Base-by-base conservation (phyloP, 768 basidiomycete genomes). In the Boletus edulis region DNA sequence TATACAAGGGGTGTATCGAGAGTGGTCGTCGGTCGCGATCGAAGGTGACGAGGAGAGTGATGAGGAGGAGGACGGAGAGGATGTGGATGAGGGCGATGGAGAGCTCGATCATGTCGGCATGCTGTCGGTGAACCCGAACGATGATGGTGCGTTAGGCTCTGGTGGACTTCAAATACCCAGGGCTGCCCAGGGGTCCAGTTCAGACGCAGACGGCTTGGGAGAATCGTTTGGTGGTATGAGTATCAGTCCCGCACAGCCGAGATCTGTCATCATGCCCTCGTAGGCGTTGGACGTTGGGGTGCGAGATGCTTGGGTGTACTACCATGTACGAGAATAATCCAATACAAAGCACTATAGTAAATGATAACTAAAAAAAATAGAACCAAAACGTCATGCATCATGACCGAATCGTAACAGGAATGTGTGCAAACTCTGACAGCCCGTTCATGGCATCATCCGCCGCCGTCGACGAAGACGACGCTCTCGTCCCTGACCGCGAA, bases 1-100 rank as follows among this genome's bases (percentile, higher is more conserved):
- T 64, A 89, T 99, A 51, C 85, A 91, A 50, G 78, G 77, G 10
- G 81, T 97, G 27, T 99, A 98, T 65, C 78, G 94, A 43, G 91
- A 95, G 56, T 99, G 96, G 96, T 76, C 84, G 17, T 76, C 83
- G 32, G 94, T 96, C 4, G 87, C 90, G 5, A 76, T 82, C 22
- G 78, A 75, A 9, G 82, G 84, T 17, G 87, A 86, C 8, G 87
- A 84, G 0, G 87, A 87, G 0, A 87, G 86, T 0, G 86, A 87
- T 0, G 85, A 87, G 0, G 84, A 83, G 0, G 84, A 81, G 0
- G 81, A 82, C 0, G 61, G 3, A 0, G 82, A 81, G 0, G 79
- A 75, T 1, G 72, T 62, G 12, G 67, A 71, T 0, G 74, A 74
- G 18, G 46, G 38, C 1, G 38, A 40, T 2, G 51, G 1, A 12